phyloP scores from a whole-genome alignment of 768 basidiomycete species.

The Tulasnella sp. region DNA sequence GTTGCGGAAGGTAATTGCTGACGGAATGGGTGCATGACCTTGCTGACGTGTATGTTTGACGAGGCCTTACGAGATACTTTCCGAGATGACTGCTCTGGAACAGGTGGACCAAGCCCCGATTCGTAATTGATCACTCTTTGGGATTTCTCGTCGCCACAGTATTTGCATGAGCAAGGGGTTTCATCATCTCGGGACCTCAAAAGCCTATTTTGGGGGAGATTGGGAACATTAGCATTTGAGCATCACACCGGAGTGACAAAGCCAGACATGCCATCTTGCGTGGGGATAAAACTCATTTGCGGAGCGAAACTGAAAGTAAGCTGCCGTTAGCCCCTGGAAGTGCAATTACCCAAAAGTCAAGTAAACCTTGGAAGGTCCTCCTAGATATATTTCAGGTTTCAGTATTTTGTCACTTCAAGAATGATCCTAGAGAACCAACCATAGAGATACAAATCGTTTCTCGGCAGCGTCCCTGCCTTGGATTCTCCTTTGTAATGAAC shows the following conservation, averaged over 20 bases:
- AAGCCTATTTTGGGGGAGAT: conserved; percentile 1
- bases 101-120: conserved; percentile 2
- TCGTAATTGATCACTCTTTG: conserved; percentile 19
- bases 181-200: conserved; percentile 14
- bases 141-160: conserved; percentile 17
- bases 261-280: conserved; percentile 46
- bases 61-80: background rate
- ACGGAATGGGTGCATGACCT: background rate
- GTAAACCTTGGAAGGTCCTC: conserved; percentile 1
- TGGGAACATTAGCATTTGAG: conserved; percentile 37
- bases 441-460: conserved; percentile 68
- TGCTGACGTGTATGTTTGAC: background rate
- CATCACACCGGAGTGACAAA: conserved; percentile 33
- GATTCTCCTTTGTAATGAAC: conserved; percentile 67
- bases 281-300: conserved; percentile 79
- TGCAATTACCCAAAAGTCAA: too few relatives aligned
- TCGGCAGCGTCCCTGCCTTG: conserved; percentile 32
- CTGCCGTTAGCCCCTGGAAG: too few relatives aligned
- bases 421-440: conserved; percentile 33
- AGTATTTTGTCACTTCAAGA: too few relatives aligned
- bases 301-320: conserved; percentile 57
- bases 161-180: conserved; percentile 20
- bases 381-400: background rate
- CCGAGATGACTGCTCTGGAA: background rate
- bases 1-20: background rate